phyloP scores from a whole-genome alignment of 192 early-diverging fungal genomes.

The Linnemannia exigua region DNA sequence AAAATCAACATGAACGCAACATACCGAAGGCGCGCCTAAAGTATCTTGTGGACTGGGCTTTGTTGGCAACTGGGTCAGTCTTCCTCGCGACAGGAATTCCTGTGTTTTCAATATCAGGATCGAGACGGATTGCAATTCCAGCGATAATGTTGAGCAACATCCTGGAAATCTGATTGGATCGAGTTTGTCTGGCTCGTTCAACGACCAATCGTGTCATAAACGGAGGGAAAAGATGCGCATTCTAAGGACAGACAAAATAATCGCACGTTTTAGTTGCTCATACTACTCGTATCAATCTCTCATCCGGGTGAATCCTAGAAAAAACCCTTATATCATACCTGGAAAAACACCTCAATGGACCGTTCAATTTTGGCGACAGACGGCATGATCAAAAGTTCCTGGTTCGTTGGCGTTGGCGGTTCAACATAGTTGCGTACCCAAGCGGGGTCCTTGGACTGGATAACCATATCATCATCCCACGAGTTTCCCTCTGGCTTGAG shows the following conservation, averaged over 20 bases:
- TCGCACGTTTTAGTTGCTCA: neutral
- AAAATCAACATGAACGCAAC: neutral
- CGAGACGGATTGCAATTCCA: slow-evolving; percentile 45
- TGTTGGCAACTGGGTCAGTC: neutral
- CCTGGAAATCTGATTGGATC: slow-evolving; percentile 38
- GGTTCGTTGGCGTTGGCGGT: slow-evolving; percentile 35
- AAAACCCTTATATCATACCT: slow-evolving; percentile 6
- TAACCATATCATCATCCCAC: slow-evolving; percentile 57
- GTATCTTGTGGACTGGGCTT: slow-evolving; percentile 42
- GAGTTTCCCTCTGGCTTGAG: slow-evolving; percentile 54
- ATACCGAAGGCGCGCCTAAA: slow-evolving; percentile 53
- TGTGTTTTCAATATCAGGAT: slow-evolving; percentile 43
- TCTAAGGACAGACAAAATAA: slow-evolving; percentile 8
- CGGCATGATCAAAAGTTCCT: slow-evolving; percentile 46
- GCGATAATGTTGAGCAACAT: slow-evolving; percentile 46
- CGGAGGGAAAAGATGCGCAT: slow-evolving; percentile 46
- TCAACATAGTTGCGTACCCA: slow-evolving; percentile 47
- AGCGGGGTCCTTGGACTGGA: slow-evolving; percentile 53
- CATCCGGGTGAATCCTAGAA: neutral
- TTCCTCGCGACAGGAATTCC: neutral
- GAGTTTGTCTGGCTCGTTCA: slow-evolving; percentile 40
- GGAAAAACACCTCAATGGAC: slow-evolving; percentile 33
- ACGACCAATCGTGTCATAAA: slow-evolving; percentile 45
- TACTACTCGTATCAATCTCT: neutral
- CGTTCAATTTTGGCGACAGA: slow-evolving; percentile 49